phyloP scores from a whole-genome alignment of 129 eudicot genomes.

The Pittosporum tobira region DNA sequence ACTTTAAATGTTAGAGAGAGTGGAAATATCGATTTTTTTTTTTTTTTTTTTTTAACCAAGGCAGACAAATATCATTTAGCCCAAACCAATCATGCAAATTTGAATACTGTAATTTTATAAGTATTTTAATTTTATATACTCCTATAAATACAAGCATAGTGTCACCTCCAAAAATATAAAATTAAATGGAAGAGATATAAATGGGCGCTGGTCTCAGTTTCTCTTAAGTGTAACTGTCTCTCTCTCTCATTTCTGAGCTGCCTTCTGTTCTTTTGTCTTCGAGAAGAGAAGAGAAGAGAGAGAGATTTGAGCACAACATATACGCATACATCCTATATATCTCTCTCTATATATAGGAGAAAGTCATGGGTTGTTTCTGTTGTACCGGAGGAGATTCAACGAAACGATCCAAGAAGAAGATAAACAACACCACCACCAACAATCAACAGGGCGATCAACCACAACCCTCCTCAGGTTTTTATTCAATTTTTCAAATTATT shows the following conservation, averaged over 20 bases:
- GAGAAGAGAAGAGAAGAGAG: background rate
- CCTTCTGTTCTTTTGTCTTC: too few relatives aligned
- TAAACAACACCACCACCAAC: slow-evolving; percentile 11
- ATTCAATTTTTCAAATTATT: background rate
- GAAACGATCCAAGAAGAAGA: slow-evolving; percentile 7
- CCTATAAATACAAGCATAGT: too few relatives aligned
- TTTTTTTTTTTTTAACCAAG: too few relatives aligned
- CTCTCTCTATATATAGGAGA: background rate
- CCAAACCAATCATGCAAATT: too few relatives aligned
- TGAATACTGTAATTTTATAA: too few relatives aligned
- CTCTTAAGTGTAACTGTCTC: background rate
- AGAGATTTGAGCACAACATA: background rate
- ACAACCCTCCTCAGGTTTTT: slow-evolving; percentile 27
- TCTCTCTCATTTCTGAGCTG: too few relatives aligned
- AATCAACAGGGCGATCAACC: slow-evolving; percentile 25
- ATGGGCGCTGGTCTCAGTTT: background rate
- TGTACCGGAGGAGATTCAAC: background rate
- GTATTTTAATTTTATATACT: too few relatives aligned
- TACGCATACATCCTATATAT: background rate
- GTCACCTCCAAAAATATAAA: too few relatives aligned
- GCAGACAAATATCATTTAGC: too few relatives aligned
- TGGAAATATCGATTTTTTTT: too few relatives aligned
- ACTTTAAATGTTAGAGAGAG: too few relatives aligned
- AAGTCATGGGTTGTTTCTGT: slow-evolving; percentile 3
- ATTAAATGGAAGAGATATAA: background rate